These are phyloP conservation scores for Phycomyces nitens DNA, from an alignment of 192 early-diverging fungal genomes.

Conservation along the genomic window DNA sequence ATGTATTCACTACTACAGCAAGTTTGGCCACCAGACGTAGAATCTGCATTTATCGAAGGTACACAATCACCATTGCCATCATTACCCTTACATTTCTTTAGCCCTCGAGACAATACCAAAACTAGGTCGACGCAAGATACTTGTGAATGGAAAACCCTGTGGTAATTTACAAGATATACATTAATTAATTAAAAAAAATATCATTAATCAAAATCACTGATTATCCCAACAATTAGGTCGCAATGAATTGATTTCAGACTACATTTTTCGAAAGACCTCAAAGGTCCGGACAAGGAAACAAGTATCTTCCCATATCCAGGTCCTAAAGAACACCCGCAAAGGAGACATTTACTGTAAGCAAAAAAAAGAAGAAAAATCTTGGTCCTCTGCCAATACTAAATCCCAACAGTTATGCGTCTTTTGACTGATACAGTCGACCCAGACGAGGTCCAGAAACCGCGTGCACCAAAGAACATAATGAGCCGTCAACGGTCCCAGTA, in stretches of 20 bases:
- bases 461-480: slow-evolving; percentile 7
- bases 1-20: slow-evolving; percentile 19
- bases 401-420: slow-evolving; percentile 42
- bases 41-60: slow-evolving; percentile 59
- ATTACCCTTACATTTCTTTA: slow-evolving; percentile 19
- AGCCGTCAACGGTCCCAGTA: neutral
- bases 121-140: slow-evolving; percentile 47
- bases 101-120: slow-evolving; percentile 52
- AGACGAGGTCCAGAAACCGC: slow-evolving; percentile 35
- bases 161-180: slow-evolving; percentile 34
- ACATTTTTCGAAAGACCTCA: slow-evolving; percentile 62
- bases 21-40: slow-evolving; percentile 62
- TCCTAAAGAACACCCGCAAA: slow-evolving; percentile 70
- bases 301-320: slow-evolving; percentile 78
- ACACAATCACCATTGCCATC: slow-evolving; percentile 19
- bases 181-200: no score
- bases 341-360: slow-evolving; percentile 47
- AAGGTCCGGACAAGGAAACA: slow-evolving; percentile 72
- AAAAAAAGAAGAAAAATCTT: no score
- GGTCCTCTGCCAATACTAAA: no score
- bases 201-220: slow-evolving; percentile 12
- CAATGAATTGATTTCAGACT: slow-evolving; percentile 75
- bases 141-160: slow-evolving; percentile 52
- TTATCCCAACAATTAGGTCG: slow-evolving; percentile 45
- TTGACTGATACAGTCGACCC: slow-evolving; percentile 43